These are phyloP conservation scores for Buddleja alternifolia DNA, from an alignment of 257 asterid species.

Conservation along the genomic window DNA sequence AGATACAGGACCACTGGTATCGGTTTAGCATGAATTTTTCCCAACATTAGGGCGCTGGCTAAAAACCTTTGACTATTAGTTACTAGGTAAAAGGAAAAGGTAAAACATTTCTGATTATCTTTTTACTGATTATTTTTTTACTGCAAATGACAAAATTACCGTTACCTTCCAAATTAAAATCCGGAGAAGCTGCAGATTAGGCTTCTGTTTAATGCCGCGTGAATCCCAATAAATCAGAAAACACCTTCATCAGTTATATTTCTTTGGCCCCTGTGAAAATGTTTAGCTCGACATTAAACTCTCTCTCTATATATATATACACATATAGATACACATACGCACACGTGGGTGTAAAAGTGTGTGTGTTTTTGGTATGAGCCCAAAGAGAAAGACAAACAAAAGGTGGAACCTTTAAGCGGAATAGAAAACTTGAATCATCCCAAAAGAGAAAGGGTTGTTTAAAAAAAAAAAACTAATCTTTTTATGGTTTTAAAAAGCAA, in stretches of 20 bases:
- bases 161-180: conserved; percentile 38
- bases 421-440: conserved; percentile 3
- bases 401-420: conserved; percentile 27
- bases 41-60: too few species aligned
- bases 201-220: conserved; percentile 17
- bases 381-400: conserved; percentile 13
- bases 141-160: conserved; percentile 18
- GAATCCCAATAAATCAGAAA: conserved; percentile 29
- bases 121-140: too few species aligned
- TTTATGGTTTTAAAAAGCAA: neutral
- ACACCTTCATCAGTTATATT: conserved; percentile 25
- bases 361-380: conserved; percentile 13
- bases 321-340: neutral
- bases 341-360: conserved; percentile 16
- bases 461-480: conserved; percentile 8
- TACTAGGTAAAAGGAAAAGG: neutral
- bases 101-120: conserved; percentile 21
- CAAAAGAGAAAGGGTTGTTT: neutral
- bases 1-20: too few species aligned
- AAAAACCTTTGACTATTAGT: conserved; percentile 16
- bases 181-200: conserved; percentile 27
- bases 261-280: conserved; percentile 25
- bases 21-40: too few species aligned
- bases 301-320: neutral
- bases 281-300: neutral